Percentiles rank a stretch among this genome's conserved stretches.
phyloP scores from a whole-genome alignment of 257 asterid genomes.

The Fraxinus quadrangulata region DNA sequence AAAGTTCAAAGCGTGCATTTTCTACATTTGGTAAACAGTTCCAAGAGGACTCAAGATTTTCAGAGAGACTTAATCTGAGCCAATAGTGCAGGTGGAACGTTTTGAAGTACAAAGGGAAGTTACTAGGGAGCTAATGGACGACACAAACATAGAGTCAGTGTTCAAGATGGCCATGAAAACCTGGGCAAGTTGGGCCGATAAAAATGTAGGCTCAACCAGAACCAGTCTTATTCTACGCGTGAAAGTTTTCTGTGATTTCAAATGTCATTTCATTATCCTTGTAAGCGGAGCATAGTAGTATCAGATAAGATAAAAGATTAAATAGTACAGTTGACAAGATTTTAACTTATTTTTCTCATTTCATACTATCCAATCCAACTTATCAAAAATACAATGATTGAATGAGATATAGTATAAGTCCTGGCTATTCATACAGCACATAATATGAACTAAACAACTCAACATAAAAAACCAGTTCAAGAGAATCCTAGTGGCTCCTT shows the following conservation, averaged over 20 bases:
- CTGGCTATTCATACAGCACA: too few species aligned
- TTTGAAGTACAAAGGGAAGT: slow-evolving; percentile 15
- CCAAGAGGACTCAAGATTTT: slow-evolving; percentile 7
- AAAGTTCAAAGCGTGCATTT: slow-evolving; percentile 19
- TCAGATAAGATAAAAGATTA: too few species aligned
- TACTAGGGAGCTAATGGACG: not conserved
- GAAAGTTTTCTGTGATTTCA: not conserved
- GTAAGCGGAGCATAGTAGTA: too few species aligned
- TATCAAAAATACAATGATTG: too few species aligned
- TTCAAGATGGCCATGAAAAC: slow-evolving; percentile 21
- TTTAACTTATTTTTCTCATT: too few species aligned
- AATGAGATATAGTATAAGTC: too few species aligned
- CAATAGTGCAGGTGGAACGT: slow-evolving; percentile 25
- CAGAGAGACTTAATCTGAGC: not conserved
- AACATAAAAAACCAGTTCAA: not conserved
- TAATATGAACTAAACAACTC: too few species aligned
- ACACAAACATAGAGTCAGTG: slow-evolving; percentile 20
- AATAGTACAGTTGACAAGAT: too few species aligned
- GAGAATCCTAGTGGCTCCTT: not conserved
- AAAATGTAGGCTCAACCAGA: slow-evolving; percentile 17
- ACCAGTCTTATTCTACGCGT: slow-evolving; percentile 4
- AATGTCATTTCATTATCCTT: too few species aligned
- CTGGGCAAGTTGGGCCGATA: slow-evolving; percentile 25
- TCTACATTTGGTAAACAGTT: not conserved
- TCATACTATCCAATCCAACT: too few species aligned